Conservation (phyloP, 1,139 yeast genomes). For the Hansenula lynferdii region DNA sequence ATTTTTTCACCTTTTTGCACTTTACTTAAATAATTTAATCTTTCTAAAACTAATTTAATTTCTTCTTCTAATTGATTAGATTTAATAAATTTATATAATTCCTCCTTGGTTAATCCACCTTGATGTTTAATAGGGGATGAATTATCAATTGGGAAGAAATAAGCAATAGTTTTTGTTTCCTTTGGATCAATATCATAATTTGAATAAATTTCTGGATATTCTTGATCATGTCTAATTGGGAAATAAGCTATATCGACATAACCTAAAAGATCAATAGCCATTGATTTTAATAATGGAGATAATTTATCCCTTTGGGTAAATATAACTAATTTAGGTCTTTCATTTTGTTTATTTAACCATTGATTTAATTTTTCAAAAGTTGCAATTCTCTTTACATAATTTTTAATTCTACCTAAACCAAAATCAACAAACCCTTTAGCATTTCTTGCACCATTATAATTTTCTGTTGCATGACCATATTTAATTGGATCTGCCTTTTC, state of each 20-base stretch:
- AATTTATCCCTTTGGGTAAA: conserved; percentile 41
- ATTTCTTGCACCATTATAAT: conserved; percentile 65
- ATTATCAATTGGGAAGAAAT: no score
- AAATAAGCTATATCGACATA: conserved; percentile 37
- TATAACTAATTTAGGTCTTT: conserved; percentile 41
- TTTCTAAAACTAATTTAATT: conserved; percentile 5
- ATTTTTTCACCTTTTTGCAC: conserved; percentile 18
- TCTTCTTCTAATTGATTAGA: conserved; percentile 3
- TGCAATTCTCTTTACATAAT: conserved; percentile 57
- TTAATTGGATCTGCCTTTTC: conserved; percentile 13
- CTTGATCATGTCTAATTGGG: conserved; percentile 17
- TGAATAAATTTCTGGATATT: conserved; percentile 5
- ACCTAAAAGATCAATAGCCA: conserved; percentile 71
- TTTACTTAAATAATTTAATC: conserved; percentile 7
- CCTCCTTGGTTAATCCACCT: conserved; percentile 14
- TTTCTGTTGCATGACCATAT: conserved; percentile 52
- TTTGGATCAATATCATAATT: conserved; percentile 11
- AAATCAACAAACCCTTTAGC: conserved; percentile 55
- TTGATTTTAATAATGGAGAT: conserved; percentile 64
- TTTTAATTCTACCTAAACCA: conserved; percentile 60
- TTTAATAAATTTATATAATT: conserved; percentile 8
- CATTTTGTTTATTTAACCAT: conserved; percentile 11
- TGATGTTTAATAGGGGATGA: conserved; percentile 5
- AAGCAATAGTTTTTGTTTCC: conserved; percentile 9
- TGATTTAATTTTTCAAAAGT: conserved; percentile 29